A percentile compares a stretch with the other conserved stretches of the same genome.
phyloP scores from a whole-genome alignment of 345 rosid genomes.

The Eucalyptus guilfoylei region DNA sequence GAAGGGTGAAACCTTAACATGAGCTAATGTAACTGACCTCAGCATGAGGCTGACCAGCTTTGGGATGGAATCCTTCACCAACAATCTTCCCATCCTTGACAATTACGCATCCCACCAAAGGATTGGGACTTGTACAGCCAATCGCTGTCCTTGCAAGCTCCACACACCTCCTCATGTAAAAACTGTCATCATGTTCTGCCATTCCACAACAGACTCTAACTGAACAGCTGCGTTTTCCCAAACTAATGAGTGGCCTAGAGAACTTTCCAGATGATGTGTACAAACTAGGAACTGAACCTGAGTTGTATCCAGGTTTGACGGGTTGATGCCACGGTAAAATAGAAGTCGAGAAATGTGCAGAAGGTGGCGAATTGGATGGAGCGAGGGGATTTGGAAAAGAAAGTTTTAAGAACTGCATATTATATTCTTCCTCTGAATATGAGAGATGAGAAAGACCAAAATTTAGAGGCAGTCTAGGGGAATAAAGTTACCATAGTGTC shows the following conservation, averaged over 20 bases:
- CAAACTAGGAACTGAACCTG: background rate
- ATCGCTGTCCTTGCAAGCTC: constrained; percentile 68
- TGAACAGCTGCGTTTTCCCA: background rate
- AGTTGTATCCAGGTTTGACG: background rate
- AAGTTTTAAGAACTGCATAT: background rate
- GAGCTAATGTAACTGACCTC: constrained; percentile 41
- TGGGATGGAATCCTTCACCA: constrained; percentile 94
- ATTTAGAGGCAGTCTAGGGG: background rate
- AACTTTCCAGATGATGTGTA: background rate
- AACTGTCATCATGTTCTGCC: constrained; percentile 27
- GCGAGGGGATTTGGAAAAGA: background rate
- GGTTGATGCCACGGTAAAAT: background rate
- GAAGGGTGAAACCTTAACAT: background rate
- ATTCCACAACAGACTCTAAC: constrained; percentile 12
- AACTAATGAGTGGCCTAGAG: background rate
- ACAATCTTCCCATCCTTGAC: constrained; percentile 79
- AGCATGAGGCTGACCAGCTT: constrained; percentile 96
- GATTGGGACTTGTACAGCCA: constrained; percentile 90
- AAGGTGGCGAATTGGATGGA: background rate
- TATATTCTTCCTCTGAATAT: background rate
- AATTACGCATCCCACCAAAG: constrained; percentile 92
- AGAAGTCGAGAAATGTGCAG: background rate
- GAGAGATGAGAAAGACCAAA: background rate
- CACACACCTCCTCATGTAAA: constrained; percentile 67
- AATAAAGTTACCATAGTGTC: background rate